Base-by-base conservation (phyloP, 768 basidiomycete genomes). In the Auricularia auricula-judae region DNA sequence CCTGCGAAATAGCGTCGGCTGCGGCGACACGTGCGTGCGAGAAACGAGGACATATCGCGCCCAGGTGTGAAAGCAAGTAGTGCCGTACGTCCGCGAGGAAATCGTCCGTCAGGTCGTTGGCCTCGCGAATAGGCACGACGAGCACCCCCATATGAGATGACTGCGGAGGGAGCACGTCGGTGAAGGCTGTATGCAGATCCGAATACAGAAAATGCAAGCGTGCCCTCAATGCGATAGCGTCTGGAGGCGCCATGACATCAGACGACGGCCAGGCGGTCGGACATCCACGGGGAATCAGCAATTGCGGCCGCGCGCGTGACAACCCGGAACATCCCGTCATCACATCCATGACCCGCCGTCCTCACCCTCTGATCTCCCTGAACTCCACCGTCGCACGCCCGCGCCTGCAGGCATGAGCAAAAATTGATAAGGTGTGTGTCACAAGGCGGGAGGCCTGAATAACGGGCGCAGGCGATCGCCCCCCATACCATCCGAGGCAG, bases 251-350 rank as follows among this genome's bases (percentile, higher is more conserved):
- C 5, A 91, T 77, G 1, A 79, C 71, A 63, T 81, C 76, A 8
- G 80, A 66, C 1, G 83, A 87, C 88, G 90, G 69, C 69, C 54
- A 36, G 62, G 36, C 35, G 53, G 56, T 64, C 53, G 61, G 64
- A 36, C 36, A 44, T 23, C 42, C 51, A 62, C 29, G 23, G 61
- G 36, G 14, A 36, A 61, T 59, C 36, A 59, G 62, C 51, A 65
- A 5, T 64, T 4, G 47, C 23, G 58, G 63, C 8, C 12, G 39
- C 39, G 2, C 23, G 68, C 80, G 70, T 68, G 88, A 89, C 79
- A 87, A 82, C 47, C 84, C 83, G 88, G 88, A 91, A 71, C 91
- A 91, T 3, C 85, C 87, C 61, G 87, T 85, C 12, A 83, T 80
- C 5, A 78, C 65, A 64, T 76, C 75, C 53, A 74, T 74, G 4